Percentiles rank a stretch among this genome's conserved stretches.
Evolutionary conservation across 495 filamentous ascomycete genomes (phyloP).

Genomic region (Xylona heveae): DNA sequence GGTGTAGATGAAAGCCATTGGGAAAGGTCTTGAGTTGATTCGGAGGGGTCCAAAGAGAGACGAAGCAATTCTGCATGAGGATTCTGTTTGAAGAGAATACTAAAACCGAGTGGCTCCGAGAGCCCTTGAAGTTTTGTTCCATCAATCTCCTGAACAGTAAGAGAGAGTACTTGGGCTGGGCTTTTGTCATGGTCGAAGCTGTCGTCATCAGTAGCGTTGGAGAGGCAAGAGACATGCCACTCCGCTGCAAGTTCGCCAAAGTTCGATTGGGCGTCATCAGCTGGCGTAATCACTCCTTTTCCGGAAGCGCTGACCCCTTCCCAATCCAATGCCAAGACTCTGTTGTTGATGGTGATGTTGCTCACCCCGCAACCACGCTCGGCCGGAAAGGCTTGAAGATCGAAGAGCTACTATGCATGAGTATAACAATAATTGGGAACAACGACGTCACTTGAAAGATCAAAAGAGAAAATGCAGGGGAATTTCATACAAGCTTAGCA

Average conservation of each 20-base stretch:
- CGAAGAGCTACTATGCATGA: slow-evolving; percentile 2
- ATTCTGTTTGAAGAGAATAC: slow-evolving; percentile 2
- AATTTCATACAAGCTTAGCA: too few relatives aligned
- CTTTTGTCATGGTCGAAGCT: neutral
- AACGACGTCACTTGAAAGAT: too few relatives aligned
- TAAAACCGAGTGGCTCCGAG: slow-evolving; percentile 2
- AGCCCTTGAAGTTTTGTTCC: slow-evolving; percentile 1
- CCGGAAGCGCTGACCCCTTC: neutral
- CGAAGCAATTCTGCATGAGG: neutral
- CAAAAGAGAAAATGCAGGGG: too few relatives aligned
- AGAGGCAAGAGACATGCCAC: too few relatives aligned
- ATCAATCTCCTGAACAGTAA: neutral
- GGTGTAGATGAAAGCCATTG: neutral
- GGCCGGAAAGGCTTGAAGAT: slow-evolving; percentile 2
- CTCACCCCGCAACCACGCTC: neutral
- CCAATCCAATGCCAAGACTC: neutral
- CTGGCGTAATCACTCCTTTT: too few relatives aligned
- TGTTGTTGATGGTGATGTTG: slow-evolving; percentile 3
- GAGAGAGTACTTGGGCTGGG: neutral
- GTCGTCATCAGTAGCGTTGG: neutral
- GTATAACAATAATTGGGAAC: too few relatives aligned
- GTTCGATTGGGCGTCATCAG: too few relatives aligned
- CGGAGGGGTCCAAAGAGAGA: neutral
- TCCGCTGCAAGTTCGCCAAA: neutral
- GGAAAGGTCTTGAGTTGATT: neutral